Evolutionary conservation across 2,329 filamentous ascomycete species (phyloP).

Genomic region (Clarireedia hainanense): DNA sequence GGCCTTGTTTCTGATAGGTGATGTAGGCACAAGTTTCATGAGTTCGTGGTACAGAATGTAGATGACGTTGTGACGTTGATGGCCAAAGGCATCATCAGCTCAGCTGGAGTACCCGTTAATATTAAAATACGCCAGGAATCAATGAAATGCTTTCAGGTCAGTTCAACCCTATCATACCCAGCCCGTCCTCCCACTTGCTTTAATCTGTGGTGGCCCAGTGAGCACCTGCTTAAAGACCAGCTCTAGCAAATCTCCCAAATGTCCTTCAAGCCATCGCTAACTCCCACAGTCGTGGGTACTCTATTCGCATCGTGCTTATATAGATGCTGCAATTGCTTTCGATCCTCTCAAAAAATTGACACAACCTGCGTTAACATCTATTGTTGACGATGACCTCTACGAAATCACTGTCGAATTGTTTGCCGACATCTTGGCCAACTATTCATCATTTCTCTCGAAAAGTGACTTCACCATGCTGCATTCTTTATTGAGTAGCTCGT

Average conservation of each 20-base stretch:
- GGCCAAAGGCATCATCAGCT: slow-evolving; percentile 32
- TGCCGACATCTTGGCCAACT: slow-evolving; percentile 57
- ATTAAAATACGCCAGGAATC: slow-evolving; percentile 44
- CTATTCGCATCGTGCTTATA: slow-evolving; percentile 60
- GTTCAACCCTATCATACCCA: not conserved
- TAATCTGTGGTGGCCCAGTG: too few relatives aligned
- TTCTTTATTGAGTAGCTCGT: slow-evolving; percentile 51
- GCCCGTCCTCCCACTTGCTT: too few relatives aligned
- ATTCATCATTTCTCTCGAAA: slow-evolving; percentile 52
- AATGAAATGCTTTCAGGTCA: slow-evolving; percentile 54
- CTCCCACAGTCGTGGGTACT: slow-evolving; percentile 58
- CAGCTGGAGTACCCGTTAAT: slow-evolving; percentile 31
- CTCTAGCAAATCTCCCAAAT: not conserved
- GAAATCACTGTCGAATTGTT: slow-evolving; percentile 56
- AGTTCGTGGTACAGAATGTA: slow-evolving; percentile 43
- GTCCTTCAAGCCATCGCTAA: slow-evolving; percentile 4
- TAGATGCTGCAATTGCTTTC: slow-evolving; percentile 48
- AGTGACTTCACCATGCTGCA: slow-evolving; percentile 51
- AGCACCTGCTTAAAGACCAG: not conserved
- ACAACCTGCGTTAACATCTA: slow-evolving; percentile 49
- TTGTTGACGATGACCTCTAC: slow-evolving; percentile 51
- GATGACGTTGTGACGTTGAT: slow-evolving; percentile 43
- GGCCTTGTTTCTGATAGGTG: slow-evolving; percentile 4
- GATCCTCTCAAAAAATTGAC: slow-evolving; percentile 53
- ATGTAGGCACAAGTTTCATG: slow-evolving; percentile 37